These are phyloP conservation scores for Colletotrichum liriopes DNA, from an alignment of 2,329 filamentous ascomycete genomes.

Conservation along the genomic window DNA sequence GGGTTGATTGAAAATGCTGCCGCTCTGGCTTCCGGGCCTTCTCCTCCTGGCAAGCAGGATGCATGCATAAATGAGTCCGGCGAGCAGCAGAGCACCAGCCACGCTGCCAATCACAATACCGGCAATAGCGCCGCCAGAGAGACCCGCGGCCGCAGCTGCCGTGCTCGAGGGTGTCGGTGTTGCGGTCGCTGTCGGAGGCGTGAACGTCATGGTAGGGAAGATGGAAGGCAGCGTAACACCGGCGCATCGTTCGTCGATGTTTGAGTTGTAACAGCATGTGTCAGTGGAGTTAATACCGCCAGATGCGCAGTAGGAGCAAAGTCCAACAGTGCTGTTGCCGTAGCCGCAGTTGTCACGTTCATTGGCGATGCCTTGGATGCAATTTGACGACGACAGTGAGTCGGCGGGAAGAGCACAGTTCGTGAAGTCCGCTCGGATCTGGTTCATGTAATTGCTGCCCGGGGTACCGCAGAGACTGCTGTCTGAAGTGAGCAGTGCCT, in stretches of 20 bases:
- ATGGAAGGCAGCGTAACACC: conserved; percentile 85
- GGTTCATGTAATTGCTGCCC: conserved; percentile 74
- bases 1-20: conserved; percentile 91
- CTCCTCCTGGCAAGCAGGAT: conserved; percentile 66
- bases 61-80: conserved; percentile 79
- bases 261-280: conserved; percentile 90
- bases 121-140: conserved; percentile 91
- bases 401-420: conserved; percentile 88
- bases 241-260: conserved; percentile 81
- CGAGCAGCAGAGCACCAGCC: conserved; percentile 78
- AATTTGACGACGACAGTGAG: conserved; percentile 80
- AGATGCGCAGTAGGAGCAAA: conserved; percentile 89
- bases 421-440: conserved; percentile 93
- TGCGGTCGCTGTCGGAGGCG: conserved; percentile 62
- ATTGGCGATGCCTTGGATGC: conserved; percentile 83
- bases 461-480: conserved; percentile 79
- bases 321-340: conserved; percentile 76
- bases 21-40: conserved; percentile 73
- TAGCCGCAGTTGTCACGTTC: conserved; percentile 92
- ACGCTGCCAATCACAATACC: conserved; percentile 90
- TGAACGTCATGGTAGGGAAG: conserved; percentile 76
- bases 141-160: conserved; percentile 53
- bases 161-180: conserved; percentile 53
- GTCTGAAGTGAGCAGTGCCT: conserved; percentile 87
- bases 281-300: conserved; percentile 94